Conservation (phyloP, 2,329 filamentous ascomycete species). For the Xylariaceae sp. region DNA sequence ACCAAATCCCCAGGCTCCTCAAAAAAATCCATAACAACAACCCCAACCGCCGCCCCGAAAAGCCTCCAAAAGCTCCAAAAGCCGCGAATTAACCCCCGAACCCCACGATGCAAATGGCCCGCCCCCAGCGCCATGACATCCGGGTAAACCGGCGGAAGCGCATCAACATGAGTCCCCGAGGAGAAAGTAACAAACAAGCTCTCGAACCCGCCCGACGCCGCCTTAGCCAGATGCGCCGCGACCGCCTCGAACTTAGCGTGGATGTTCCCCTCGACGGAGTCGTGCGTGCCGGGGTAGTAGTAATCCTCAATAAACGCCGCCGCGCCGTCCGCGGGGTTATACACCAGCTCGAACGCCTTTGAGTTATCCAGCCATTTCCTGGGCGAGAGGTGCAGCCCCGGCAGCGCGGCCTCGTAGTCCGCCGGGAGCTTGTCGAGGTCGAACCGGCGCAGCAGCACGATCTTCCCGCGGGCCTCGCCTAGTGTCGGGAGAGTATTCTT, state of each 20-base stretch:
- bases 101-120: conserved; percentile 33
- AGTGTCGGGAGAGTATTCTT: conserved; percentile 16
- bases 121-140: conserved; percentile 43
- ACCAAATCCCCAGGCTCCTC: conserved; percentile 41
- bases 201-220: conserved; percentile 31
- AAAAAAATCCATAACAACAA: conserved; percentile 51
- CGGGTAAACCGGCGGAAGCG: conserved; percentile 40
- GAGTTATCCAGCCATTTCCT: conserved; percentile 42
- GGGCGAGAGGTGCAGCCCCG: conserved; percentile 46
- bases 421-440: conserved; percentile 32
- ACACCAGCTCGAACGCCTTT: conserved; percentile 39
- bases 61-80: conserved; percentile 35
- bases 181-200: conserved; percentile 47
- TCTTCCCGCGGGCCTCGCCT: conserved; percentile 27
- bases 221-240: conserved; percentile 37
- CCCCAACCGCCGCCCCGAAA: conserved; percentile 44
- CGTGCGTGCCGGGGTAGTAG: conserved; percentile 38
- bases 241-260: conserved; percentile 44
- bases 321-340: conserved; percentile 35
- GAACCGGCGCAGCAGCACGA: conserved; percentile 44
- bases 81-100: conserved; percentile 41
- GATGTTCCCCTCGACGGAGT: conserved; percentile 38
- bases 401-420: conserved; percentile 36
- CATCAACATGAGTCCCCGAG: conserved; percentile 39
- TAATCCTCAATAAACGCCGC: conserved; percentile 49